Base-by-base conservation (phyloP, 2,329 filamentous ascomycete species). In the Epichloe brachyelytri region DNA sequence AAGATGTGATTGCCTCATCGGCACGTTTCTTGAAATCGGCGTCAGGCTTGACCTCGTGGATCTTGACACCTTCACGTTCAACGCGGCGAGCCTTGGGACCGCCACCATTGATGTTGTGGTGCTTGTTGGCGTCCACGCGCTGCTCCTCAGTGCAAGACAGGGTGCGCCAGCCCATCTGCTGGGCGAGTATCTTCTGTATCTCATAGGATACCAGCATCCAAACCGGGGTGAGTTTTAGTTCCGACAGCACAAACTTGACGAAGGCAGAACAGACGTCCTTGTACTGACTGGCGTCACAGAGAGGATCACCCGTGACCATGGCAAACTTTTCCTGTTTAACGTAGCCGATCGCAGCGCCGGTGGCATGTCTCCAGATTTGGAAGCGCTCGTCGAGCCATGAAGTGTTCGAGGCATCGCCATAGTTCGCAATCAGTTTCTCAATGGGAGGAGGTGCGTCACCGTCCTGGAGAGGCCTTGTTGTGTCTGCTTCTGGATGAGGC, bases 371-470 rank as follows among this genome's bases (percentile, higher is more conserved):
- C 88, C 88, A 96, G 52, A 95, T 82, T 62, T 87, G 77, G 65
- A 90, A 95, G 6, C 88, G 82, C 6, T 89, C 86, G 64, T 96
- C 90, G 7, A 93, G 78, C 88, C 89, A 96, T 0, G 88, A 93
- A 0, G 90, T 96, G 62, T 95, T 94, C 46, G 88, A 89, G 2
- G 90, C 88, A 66, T 96, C 90, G 55, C 90, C 90, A 59, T 96
- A 96, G 67, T 96, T 96, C 62, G 88, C 88, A 65, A 96, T 89
- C 41, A 96, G 81, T 63, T 95, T 85, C 64, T 90, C 87, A 5
- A 96, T 65, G 0, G 87, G 76, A 48, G 87, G 76, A 48, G 89
- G 89, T 50, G 85, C 72, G 47, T 82, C 74, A 62, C 71, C 74
- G 51, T 68, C 74, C 57, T 68, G 57, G 11, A 68, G 68, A 45